These are phyloP conservation scores for Fusarium clavum DNA, from an alignment of 2,329 filamentous ascomycete genomes.

Conservation along the genomic window DNA sequence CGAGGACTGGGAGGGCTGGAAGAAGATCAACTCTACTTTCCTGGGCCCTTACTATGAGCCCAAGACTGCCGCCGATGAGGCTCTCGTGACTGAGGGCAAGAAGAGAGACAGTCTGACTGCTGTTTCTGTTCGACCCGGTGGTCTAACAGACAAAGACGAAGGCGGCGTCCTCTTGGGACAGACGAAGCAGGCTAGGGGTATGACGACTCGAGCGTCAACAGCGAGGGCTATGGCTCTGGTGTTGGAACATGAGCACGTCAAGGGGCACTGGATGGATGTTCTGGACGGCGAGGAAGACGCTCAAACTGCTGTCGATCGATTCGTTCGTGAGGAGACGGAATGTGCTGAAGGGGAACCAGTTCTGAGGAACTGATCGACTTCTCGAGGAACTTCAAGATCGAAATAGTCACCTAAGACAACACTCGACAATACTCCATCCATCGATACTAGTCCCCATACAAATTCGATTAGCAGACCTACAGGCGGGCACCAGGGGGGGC, in stretches of 20 bases:
- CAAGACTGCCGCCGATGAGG: slow-evolving; percentile 67
- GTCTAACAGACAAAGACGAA: slow-evolving; percentile 59
- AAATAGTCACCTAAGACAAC: neutral
- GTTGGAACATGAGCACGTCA: slow-evolving; percentile 54
- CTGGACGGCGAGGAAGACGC: slow-evolving; percentile 61
- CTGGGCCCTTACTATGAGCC: slow-evolving; percentile 64
- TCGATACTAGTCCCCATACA: slow-evolving; percentile 1
- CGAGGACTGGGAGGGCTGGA: slow-evolving; percentile 56
- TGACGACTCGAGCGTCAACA: slow-evolving; percentile 66
- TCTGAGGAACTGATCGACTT: slow-evolving; percentile 20
- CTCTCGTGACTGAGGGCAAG: slow-evolving; percentile 58
- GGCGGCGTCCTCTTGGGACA: slow-evolving; percentile 57
- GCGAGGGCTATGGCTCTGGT: slow-evolving; percentile 64
- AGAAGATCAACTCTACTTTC: slow-evolving; percentile 53
- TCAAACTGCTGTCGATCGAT: slow-evolving; percentile 37
- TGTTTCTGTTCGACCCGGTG: slow-evolving; percentile 63
- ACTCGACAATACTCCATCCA: neutral
- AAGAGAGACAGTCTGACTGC: slow-evolving; percentile 54
- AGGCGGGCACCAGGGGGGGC: slow-evolving; percentile 1
- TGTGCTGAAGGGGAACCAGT: slow-evolving; percentile 42
- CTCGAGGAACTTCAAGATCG: neutral
- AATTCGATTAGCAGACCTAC: neutral
- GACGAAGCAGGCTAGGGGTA: slow-evolving; percentile 51
- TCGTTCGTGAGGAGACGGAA: slow-evolving; percentile 38
- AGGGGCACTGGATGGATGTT: slow-evolving; percentile 63